These are phyloP conservation scores for Flaveria bidentis DNA, from an alignment of 129 eudicot species.

Conservation along the genomic window DNA sequence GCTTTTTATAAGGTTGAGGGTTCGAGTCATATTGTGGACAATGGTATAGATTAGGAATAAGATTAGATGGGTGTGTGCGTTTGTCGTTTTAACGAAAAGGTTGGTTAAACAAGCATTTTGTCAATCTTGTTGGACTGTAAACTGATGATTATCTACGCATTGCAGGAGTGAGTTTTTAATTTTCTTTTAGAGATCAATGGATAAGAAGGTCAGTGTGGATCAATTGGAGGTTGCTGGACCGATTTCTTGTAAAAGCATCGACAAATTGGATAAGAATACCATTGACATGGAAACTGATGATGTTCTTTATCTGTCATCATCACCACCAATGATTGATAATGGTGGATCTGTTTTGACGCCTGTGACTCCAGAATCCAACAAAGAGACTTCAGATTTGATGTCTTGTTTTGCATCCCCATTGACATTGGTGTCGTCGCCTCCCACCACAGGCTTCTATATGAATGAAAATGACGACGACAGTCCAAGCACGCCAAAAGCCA, in stretches of 20 bases:
- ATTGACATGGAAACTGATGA: slow-evolving; percentile 24
- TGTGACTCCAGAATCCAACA: slow-evolving; percentile 48
- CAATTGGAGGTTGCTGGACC: slow-evolving; percentile 23
- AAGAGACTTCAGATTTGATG: slow-evolving; percentile 34
- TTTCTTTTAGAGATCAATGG: slow-evolving; percentile 30
- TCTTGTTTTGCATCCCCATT: slow-evolving; percentile 34
- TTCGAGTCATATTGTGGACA: no score
- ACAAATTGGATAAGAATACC: slow-evolving; percentile 23
- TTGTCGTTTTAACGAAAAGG: no score
- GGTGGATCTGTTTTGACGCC: slow-evolving; percentile 42
- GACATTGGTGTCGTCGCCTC: slow-evolving; percentile 32
- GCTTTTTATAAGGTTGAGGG: no score
- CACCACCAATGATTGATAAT: slow-evolving; percentile 16
- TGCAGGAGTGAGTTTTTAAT: slow-evolving; percentile 18
- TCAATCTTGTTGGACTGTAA: background rate
- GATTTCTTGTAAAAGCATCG: background rate
- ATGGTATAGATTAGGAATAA: no score
- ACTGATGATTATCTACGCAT: background rate
- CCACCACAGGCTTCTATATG: background rate
- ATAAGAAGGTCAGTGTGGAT: slow-evolving; percentile 20
- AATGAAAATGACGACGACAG: slow-evolving; percentile 24
- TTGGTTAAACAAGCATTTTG: no score
- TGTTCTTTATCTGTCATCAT: slow-evolving; percentile 6
- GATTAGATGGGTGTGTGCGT: no score
- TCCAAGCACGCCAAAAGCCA: slow-evolving; percentile 51